phyloP scores from a whole-genome alignment of 2,329 filamentous ascomycete species.

The Pseudogymnoascus sp. region DNA sequence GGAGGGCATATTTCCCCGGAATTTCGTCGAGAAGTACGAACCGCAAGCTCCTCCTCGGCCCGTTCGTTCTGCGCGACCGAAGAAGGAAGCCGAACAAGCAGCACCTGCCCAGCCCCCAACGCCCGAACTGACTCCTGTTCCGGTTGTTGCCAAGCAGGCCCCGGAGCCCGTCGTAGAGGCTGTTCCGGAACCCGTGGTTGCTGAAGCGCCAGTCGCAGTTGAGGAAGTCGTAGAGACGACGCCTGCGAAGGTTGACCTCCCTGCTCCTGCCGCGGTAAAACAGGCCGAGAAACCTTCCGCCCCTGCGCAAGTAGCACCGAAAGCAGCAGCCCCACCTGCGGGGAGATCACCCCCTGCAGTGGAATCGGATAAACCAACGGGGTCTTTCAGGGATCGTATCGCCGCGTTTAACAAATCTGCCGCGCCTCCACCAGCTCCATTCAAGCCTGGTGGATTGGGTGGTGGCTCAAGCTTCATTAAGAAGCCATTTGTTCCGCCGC shows the following conservation, averaged over 20 bases:
- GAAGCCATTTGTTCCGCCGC: conserved; percentile 93
- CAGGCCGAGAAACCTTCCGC: conserved; percentile 35
- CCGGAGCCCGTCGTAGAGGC: conserved; percentile 20
- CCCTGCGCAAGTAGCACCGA: conserved; percentile 29
- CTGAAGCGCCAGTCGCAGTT: conserved; percentile 25
- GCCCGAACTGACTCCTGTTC: conserved; percentile 20
- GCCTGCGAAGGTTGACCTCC: background rate
- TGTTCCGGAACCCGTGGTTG: conserved; percentile 31
- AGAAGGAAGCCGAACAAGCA: conserved; percentile 40
- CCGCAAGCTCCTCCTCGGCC: conserved; percentile 84
- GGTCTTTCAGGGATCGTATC: conserved; percentile 89
- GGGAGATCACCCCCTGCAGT: conserved; percentile 39
- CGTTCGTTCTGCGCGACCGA: conserved; percentile 58
- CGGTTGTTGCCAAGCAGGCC: background rate
- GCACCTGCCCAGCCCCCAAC: conserved; percentile 33
- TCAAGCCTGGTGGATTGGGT: conserved; percentile 64
- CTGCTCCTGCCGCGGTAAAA: conserved; percentile 31
- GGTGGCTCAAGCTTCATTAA: conserved; percentile 70
- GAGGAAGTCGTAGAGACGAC: conserved; percentile 17
- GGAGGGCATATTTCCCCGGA: conserved; percentile 86
- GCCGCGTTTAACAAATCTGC: conserved; percentile 92
- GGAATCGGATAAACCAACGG: conserved; percentile 64
- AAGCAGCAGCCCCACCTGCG: conserved; percentile 54
- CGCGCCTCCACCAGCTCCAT: conserved; percentile 79
- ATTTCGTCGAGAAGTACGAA: conserved; percentile 96